phyloP scores from a whole-genome alignment of 2,329 filamentous ascomycete species.

The Fusarium sp. region DNA sequence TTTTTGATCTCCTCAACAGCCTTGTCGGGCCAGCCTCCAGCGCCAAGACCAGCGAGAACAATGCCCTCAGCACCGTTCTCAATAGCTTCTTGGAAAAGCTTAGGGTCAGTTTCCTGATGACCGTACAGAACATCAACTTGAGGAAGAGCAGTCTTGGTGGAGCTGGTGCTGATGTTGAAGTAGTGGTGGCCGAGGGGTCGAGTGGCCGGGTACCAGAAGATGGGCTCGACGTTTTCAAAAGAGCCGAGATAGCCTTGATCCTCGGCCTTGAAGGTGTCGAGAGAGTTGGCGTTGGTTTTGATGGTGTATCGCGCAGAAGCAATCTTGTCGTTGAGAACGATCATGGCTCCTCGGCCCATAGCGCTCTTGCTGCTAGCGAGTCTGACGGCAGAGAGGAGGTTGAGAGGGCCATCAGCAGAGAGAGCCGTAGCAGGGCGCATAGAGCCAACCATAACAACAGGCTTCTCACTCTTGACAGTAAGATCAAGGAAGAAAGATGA shows the following conservation, averaged over 20 bases:
- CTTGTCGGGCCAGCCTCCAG: constrained; percentile 56
- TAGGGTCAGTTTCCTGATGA: constrained; percentile 60
- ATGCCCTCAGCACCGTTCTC: constrained; percentile 61
- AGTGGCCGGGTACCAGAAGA: constrained; percentile 66
- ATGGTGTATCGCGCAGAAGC: constrained; percentile 63
- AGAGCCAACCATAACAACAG: constrained; percentile 67
- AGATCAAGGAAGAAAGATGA: constrained; percentile 69
- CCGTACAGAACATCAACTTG: constrained; percentile 65
- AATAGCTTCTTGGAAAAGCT: constrained; percentile 57
- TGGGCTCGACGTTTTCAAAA: constrained; percentile 65
- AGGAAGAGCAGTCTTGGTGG: constrained; percentile 52
- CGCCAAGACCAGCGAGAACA: constrained; percentile 64
- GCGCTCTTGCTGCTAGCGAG: constrained; percentile 59
- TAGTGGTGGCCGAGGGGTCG: constrained; percentile 56
- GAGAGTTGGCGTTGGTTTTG: constrained; percentile 69
- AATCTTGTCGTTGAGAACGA: constrained; percentile 70
- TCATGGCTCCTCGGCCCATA: constrained; percentile 62
- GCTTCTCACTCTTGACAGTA: constrained; percentile 65
- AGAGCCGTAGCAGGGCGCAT: constrained; percentile 71
- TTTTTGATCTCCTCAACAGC: constrained; percentile 52
- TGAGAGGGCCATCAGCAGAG: constrained; percentile 69
- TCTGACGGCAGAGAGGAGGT: constrained; percentile 67
- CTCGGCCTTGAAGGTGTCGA: constrained; percentile 67
- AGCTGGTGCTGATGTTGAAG: constrained; percentile 50
- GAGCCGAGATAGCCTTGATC: constrained; percentile 67